Conservation (phyloP, 805 yeast species). For the Wickerhamomyces rabaulensis region DNA sequence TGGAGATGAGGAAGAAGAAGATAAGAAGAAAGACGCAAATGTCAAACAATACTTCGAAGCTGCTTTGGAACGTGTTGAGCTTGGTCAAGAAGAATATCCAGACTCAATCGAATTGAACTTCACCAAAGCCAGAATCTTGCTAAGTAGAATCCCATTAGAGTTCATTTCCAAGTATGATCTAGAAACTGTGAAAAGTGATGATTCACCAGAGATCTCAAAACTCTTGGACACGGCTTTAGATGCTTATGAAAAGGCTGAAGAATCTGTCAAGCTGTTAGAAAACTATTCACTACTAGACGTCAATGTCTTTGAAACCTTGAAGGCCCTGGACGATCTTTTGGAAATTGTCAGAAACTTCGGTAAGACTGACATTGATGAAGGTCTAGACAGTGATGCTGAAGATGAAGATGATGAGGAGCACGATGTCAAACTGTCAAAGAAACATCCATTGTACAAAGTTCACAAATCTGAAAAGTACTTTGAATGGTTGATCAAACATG, state of each 20-base stretch:
- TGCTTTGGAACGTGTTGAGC: slow-evolving; percentile 62
- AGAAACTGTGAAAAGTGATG: slow-evolving; percentile 28
- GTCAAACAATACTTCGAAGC: slow-evolving; percentile 60
- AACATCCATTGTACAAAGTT: slow-evolving; percentile 52
- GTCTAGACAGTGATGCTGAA: slow-evolving; percentile 54
- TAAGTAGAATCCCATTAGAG: slow-evolving; percentile 56
- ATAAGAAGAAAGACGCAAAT: slow-evolving; percentile 16
- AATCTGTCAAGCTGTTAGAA: slow-evolving; percentile 16
- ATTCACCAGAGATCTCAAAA: slow-evolving; percentile 29
- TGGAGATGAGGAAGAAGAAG: slow-evolving; percentile 22
- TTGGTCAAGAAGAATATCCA: slow-evolving; percentile 49
- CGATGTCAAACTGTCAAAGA: slow-evolving; percentile 32
- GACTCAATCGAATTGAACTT: slow-evolving; percentile 43
- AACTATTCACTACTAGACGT: slow-evolving; percentile 31
- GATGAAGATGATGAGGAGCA: slow-evolving; percentile 31
- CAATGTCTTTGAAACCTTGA: slow-evolving; percentile 46
- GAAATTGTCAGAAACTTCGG: slow-evolving; percentile 69
- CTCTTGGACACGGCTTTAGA: slow-evolving; percentile 42
- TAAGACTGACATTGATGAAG: slow-evolving; percentile 46
- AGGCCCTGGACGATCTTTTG: slow-evolving; percentile 59
- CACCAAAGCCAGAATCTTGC: slow-evolving; percentile 48
- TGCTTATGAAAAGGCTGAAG: slow-evolving; percentile 40
- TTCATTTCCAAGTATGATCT: slow-evolving; percentile 45
- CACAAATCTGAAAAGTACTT: slow-evolving; percentile 39
- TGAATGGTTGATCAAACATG: slow-evolving; percentile 38